Evolutionary conservation across 2,329 filamentous ascomycete species (phyloP).

Genomic region (Trichophyton schoenleinii): DNA sequence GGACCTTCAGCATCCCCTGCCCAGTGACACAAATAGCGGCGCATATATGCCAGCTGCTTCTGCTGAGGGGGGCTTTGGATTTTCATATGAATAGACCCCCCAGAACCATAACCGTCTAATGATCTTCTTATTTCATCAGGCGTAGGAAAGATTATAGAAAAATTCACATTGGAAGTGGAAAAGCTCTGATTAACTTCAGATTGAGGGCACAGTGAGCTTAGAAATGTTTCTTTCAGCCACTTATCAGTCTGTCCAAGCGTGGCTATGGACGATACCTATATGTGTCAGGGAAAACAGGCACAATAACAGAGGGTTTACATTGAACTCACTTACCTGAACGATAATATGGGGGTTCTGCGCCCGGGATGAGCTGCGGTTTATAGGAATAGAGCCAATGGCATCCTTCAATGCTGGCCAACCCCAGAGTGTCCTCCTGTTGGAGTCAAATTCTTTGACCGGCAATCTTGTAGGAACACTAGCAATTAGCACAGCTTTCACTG

Average conservation of each 20-base stretch:
- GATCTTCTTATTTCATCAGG: conserved; percentile 63
- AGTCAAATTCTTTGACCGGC: conserved; percentile 32
- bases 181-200: conserved; percentile 11
- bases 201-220: conserved; percentile 31
- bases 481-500: conserved; percentile 58
- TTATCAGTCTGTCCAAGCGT: conserved; percentile 57
- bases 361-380: conserved; percentile 23
- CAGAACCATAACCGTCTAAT: conserved; percentile 65
- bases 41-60: conserved; percentile 62
- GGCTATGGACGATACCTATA: conserved; percentile 70
- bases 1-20: conserved; percentile 41
- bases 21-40: conserved; percentile 64
- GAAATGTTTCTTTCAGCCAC: conserved; percentile 59
- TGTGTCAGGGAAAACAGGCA: conserved; percentile 38
- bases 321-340: conserved; percentile 20
- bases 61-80: conserved; percentile 55
- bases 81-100: conserved; percentile 71
- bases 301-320: neutral
- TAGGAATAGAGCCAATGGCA: conserved; percentile 44
- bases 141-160: conserved; percentile 70
- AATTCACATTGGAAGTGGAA: conserved; percentile 32
- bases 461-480: conserved; percentile 65
- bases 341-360: conserved; percentile 25
- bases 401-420: conserved; percentile 61
- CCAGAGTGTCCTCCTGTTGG: conserved; percentile 47